A percentile compares a stretch with the other conserved stretches of the same genome.
Evolutionary conservation across 129 eudicot species (phyloP).

Genomic region (Helichrysum umbraculigerum): DNA sequence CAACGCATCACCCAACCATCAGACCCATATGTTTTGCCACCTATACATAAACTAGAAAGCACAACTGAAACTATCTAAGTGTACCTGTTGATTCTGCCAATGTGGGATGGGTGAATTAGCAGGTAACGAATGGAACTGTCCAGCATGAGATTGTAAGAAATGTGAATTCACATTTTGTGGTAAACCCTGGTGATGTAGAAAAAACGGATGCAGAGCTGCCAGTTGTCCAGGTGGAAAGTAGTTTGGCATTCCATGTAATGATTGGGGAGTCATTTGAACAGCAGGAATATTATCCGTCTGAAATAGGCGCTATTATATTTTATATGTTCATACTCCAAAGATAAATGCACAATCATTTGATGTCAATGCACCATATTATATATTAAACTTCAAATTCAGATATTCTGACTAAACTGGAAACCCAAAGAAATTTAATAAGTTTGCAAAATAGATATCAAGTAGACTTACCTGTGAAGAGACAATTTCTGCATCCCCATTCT

Average conservation of each 20-base stretch:
- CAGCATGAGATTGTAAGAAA: slow-evolving; percentile 63
- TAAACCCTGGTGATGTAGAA: slow-evolving; percentile 79
- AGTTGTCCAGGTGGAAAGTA: slow-evolving; percentile 82
- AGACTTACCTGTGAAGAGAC: slow-evolving; percentile 51
- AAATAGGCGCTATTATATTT: neutral
- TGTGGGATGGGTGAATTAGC: slow-evolving; percentile 60
- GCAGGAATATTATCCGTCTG: slow-evolving; percentile 65
- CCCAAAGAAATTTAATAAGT: neutral
- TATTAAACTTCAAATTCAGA: neutral
- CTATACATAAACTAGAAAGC: neutral
- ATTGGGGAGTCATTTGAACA: slow-evolving; percentile 61
- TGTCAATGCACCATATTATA: slow-evolving; percentile 1
- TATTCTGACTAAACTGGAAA: neutral
- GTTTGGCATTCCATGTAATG: slow-evolving; percentile 79
- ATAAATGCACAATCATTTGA: slow-evolving; percentile 14
- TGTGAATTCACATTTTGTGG: slow-evolving; percentile 67
- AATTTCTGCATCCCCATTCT: slow-evolving; percentile 56
- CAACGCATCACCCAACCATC: neutral
- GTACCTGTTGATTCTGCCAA: slow-evolving; percentile 87
- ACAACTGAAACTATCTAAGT: neutral
- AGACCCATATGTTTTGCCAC: neutral
- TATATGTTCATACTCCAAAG: slow-evolving; percentile 5
- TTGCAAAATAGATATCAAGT: neutral
- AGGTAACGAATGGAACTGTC: slow-evolving; percentile 62
- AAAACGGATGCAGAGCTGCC: slow-evolving; percentile 82